Evolutionary conservation across 768 basidiomycete genomes (phyloP), one percentile per base, ranked within the genome.

Genomic region (Leucocoprinus sp.): DNA sequence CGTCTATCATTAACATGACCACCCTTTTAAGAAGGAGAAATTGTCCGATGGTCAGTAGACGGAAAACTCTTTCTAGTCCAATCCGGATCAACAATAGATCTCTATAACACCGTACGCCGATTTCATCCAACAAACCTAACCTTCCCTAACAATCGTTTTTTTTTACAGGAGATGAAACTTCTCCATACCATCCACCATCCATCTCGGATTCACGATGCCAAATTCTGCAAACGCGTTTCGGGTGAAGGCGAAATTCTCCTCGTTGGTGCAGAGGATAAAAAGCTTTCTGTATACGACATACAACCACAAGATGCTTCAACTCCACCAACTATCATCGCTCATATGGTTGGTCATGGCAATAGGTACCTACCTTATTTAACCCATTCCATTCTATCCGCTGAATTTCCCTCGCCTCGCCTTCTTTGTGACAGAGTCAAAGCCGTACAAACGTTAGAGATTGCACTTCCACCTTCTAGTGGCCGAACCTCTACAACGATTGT

Each of bases 231-330:
- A 52, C 74, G 79, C 37, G 71, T 76, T 0, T 64, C 66, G 19
- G 75, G 72, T 2, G 61, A 66, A 0, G 76, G 75, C 33, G 85
- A 93, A 55, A 60, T 93, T 24, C 66, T 97, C 5, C 70, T 95
- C 41, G 88, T 82, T 5, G 87, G 79, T 2, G 92, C 85, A 4
- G 96, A 99, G 64, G 92, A 97, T 60, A 91, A 85, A 53, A 87
- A 87, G 55, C 68, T 90, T 2, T 76, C 91, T 1, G 65, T 93
- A 8, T 97, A 93, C 63, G 72, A 75, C 38, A 51, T 88, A 23
- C n/a, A n/a, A n/a, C 68, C 70, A 3, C 56, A 64, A 11, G 71
- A 79, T 45, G 60, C 61, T 2, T 61, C 70, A 6, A 58, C 55
- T 4, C 43, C 66, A 2, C 84, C 86, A 1, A 68, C 57, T 5